phyloP scores from a whole-genome alignment of 2,329 filamentous ascomycete genomes.

The Aspergillus aculeatinus region DNA sequence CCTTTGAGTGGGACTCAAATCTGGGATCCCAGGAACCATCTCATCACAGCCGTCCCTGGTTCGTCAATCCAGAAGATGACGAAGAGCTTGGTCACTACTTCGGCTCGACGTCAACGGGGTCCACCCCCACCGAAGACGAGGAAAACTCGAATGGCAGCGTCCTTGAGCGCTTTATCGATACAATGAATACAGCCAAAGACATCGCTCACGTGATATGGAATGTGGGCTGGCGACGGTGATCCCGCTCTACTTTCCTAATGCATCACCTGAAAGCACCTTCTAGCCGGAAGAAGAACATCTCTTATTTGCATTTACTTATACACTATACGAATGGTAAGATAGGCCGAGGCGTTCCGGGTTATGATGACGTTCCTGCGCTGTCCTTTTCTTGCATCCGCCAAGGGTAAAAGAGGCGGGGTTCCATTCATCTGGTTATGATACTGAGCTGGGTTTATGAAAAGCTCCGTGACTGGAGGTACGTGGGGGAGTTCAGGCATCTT shows the following conservation, averaged over 20 bases:
- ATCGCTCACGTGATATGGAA: constrained; percentile 68
- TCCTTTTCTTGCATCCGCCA: neutral
- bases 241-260: neutral
- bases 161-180: constrained; percentile 78
- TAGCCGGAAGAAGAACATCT: neutral
- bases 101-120: constrained; percentile 76
- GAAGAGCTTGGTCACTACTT: constrained; percentile 63
- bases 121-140: constrained; percentile 81
- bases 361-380: neutral
- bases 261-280: neutral
- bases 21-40: constrained; percentile 16
- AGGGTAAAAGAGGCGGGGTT: neutral
- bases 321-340: constrained; percentile 1
- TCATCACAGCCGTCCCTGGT: constrained; percentile 31
- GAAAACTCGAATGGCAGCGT: constrained; percentile 64
- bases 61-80: constrained; percentile 44
- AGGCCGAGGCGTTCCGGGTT: constrained; percentile 2
- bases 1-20: constrained; percentile 46
- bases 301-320: constrained; percentile 2
- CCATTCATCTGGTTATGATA: neutral
- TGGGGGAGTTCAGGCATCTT: neutral
- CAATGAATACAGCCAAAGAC: constrained; percentile 64
- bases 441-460: neutral
- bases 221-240: constrained; percentile 60
- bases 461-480: neutral